These are phyloP conservation scores for Mycena citricolor DNA, from an alignment of 1,284 basidiomycete species.

Conservation along the genomic window DNA sequence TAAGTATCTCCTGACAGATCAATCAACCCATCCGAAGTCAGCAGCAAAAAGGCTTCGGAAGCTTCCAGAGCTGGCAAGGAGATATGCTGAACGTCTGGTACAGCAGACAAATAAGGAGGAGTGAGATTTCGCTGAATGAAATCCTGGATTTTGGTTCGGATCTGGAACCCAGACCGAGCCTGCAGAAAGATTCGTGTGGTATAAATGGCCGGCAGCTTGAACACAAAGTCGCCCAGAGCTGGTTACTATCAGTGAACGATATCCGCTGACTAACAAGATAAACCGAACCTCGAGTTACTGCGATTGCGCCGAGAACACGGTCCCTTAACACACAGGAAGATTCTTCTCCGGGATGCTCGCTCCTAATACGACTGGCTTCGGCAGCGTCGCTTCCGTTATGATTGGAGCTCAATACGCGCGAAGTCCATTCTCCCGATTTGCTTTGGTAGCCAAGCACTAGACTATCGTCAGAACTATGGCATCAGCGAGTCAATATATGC, in stretches of 20 bases:
- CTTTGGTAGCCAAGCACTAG: constrained; percentile 31
- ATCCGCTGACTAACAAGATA: background rate
- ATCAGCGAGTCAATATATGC: background rate
- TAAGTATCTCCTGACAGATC: constrained; percentile 19
- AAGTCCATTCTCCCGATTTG: constrained; percentile 28
- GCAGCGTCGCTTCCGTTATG: constrained; percentile 34
- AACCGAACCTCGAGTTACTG: constrained; percentile 36
- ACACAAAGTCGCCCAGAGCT: constrained; percentile 39
- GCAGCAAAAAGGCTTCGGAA: constrained; percentile 16
- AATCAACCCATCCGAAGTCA: constrained; percentile 22
- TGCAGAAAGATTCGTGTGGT: constrained; percentile 35
- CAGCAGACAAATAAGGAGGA: constrained; percentile 21
- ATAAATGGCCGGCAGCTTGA: constrained; percentile 36
- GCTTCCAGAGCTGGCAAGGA: constrained; percentile 13
- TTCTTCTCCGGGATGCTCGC: constrained; percentile 36
- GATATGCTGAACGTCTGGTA: constrained; percentile 20
- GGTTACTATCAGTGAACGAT: background rate
- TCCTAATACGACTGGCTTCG: constrained; percentile 32
- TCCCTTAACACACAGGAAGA: constrained; percentile 30
- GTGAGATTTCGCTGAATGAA: constrained; percentile 18
- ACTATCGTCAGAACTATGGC: constrained; percentile 1
- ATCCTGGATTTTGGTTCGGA: constrained; percentile 18
- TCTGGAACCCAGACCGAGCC: constrained; percentile 27
- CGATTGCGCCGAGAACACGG: constrained; percentile 34
- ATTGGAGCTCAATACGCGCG: constrained; percentile 30